Evolutionary conservation across 495 filamentous ascomycete species (phyloP), one percentile per base, ranked within the genome.

Genomic region (Penicillium steckii): DNA sequence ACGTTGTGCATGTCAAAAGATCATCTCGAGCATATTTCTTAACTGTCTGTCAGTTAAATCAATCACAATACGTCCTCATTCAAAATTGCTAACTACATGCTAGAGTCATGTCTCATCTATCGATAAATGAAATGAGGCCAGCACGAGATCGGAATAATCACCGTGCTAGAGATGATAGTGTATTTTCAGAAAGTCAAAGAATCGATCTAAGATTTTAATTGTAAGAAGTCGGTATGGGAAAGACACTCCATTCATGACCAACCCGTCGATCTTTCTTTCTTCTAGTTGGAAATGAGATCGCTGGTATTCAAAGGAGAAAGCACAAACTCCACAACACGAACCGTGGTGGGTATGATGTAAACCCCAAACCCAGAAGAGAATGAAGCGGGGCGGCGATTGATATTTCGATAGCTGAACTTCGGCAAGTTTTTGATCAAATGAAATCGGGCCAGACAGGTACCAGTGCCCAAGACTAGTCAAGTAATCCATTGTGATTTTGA

Each of bases 161-260:
- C 37, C 19, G 19, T 22, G 37, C 37, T 41, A 41, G 37, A 23
- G 37, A 41, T 41, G 19, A 41, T 41, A 22, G 37, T 41, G 37
- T 41, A 41, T 41, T 41, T 41, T 41, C 37, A 41, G 37, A 41
- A 41, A 41, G 37, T 41, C 37, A 41, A 41, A 41, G 19, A 12
- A 41, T 41, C 21, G 37, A 41, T 41, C 37, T 41, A 41, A 41
- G 37, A 23, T 41, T 13, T 41, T 41, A 41, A 41, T 24, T 41
- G 37, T 41, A 21, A 41, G 37, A 41, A 41, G 37, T 41, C 37
- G 37, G 37, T 41, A 19, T 23, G 37, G 19, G 37, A 41, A 41
- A 41, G 37, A 23, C 37, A 41, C 37, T 41, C 37, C 8, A 41
- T 41, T 41, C 37, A 41, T 41, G 37, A 41, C 19, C 37, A 41